phyloP scores from a whole-genome alignment of 306 rosid genomes.

The Nissolia schottii region DNA sequence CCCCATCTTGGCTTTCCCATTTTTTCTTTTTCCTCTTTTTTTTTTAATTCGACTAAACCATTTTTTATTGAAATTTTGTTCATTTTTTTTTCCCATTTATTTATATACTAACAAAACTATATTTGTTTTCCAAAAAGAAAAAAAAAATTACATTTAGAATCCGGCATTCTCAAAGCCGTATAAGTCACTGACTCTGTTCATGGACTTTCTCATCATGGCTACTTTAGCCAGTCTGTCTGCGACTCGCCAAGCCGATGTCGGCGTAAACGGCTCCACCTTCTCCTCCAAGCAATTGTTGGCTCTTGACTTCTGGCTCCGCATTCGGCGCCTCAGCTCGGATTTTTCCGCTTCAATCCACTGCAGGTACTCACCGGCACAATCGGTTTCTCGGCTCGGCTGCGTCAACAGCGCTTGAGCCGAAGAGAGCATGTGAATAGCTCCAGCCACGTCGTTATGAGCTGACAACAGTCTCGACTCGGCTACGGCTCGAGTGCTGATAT shows the following conservation, averaged over 20 bases:
- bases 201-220: slow-evolving; percentile 86
- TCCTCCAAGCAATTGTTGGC: slow-evolving; percentile 29
- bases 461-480: slow-evolving; percentile 57
- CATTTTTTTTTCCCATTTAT: neutral
- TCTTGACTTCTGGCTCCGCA: slow-evolving; percentile 32
- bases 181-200: slow-evolving; percentile 93
- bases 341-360: slow-evolving; percentile 60
- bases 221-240: slow-evolving; percentile 90
- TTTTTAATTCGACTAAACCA: neutral
- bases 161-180: slow-evolving; percentile 97
- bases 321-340: slow-evolving; percentile 42
- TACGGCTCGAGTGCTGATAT: slow-evolving; percentile 56
- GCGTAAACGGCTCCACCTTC: slow-evolving; percentile 67
- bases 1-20: neutral
- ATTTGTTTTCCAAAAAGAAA: neutral
- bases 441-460: slow-evolving; percentile 47
- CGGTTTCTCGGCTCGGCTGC: slow-evolving; percentile 34
- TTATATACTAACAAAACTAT: neutral
- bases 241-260: slow-evolving; percentile 89
- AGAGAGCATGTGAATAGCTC: slow-evolving; percentile 51
- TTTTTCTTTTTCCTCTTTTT: neutral
- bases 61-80: neutral
- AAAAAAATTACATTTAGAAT: slow-evolving; percentile 44
- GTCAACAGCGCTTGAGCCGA: slow-evolving; percentile 58
- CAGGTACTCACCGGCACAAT: slow-evolving; percentile 32